Percentiles rank a stretch among this genome's conserved stretches.
Conservation (phyloP, 129 eudicot genomes). For the Oenanthe sinensis region DNA sequence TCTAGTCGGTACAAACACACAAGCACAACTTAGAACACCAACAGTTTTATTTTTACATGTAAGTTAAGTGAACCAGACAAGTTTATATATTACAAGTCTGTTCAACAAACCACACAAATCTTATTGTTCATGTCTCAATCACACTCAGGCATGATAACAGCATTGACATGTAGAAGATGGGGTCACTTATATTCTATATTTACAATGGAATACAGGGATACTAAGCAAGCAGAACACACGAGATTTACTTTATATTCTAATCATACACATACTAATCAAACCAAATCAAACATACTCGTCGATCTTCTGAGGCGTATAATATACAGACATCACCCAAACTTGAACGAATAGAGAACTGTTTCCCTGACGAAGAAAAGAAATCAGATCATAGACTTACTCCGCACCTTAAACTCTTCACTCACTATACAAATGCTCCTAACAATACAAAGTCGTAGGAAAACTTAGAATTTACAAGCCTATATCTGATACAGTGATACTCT, state of each 20-base stretch:
- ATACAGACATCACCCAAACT: background rate
- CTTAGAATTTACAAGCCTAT: background rate
- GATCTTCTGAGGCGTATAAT: background rate
- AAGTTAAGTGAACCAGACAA: no score
- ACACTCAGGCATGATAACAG: background rate
- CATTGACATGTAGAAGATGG: background rate
- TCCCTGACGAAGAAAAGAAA: background rate
- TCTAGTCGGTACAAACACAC: background rate
- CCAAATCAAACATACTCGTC: background rate
- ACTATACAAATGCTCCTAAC: background rate
- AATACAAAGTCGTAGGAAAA: background rate
- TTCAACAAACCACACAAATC: background rate
- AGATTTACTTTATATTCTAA: no score
- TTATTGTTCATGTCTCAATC: background rate
- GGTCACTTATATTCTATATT: background rate
- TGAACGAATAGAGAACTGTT: background rate
- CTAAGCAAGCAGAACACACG: background rate
- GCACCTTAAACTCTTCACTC: background rate
- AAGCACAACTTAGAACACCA: background rate
- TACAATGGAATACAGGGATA: background rate
- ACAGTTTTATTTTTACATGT: background rate
- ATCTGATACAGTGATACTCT: background rate
- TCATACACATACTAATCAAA: background rate
- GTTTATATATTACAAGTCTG: no score
- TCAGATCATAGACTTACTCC: background rate